Conservation (phyloP, 345 rosid genomes). For the Geranium rotundifolium region DNA sequence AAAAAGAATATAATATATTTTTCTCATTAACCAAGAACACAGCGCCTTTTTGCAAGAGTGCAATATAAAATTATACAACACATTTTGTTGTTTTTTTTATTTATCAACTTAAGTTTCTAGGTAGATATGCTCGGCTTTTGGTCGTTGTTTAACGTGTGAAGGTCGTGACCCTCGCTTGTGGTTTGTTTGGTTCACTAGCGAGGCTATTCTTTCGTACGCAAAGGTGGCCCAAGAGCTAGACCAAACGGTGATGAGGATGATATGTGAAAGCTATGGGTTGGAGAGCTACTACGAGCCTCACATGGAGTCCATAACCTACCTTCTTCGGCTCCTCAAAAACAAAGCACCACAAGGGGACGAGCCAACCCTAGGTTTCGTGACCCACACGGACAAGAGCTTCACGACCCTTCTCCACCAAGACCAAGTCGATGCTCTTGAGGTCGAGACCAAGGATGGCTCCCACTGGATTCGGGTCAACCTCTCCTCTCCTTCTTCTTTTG, state of each 20-base stretch:
- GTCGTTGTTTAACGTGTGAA: too few relatives aligned
- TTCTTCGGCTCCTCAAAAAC: constrained; percentile 40
- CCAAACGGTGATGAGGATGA: constrained; percentile 38
- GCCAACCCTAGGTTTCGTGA: constrained; percentile 28
- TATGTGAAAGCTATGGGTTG: constrained; percentile 49
- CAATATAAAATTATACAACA: too few relatives aligned
- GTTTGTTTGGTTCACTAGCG: constrained; percentile 11
- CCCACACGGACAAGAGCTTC: constrained; percentile 57
- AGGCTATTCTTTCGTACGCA: constrained; percentile 20
- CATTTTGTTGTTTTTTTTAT: too few relatives aligned
- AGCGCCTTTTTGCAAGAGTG: too few relatives aligned
- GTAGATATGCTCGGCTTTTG: too few relatives aligned
- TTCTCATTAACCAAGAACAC: too few relatives aligned
- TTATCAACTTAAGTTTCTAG: too few relatives aligned
- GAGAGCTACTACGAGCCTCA: constrained; percentile 27
- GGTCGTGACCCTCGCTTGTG: too few relatives aligned
- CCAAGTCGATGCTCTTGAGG: constrained; percentile 37
- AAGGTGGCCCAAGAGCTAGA: constrained; percentile 34
- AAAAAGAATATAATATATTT: too few relatives aligned
- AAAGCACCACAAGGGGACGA: constrained; percentile 23
- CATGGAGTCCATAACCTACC: constrained; percentile 27
- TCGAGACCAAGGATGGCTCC: constrained; percentile 26
- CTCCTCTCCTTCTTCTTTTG: constrained; percentile 37
- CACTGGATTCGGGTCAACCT: constrained; percentile 32
- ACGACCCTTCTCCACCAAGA: constrained; percentile 47